Conservation (phyloP, 805 yeast species). For the Kregervanrija delftensis region DNA sequence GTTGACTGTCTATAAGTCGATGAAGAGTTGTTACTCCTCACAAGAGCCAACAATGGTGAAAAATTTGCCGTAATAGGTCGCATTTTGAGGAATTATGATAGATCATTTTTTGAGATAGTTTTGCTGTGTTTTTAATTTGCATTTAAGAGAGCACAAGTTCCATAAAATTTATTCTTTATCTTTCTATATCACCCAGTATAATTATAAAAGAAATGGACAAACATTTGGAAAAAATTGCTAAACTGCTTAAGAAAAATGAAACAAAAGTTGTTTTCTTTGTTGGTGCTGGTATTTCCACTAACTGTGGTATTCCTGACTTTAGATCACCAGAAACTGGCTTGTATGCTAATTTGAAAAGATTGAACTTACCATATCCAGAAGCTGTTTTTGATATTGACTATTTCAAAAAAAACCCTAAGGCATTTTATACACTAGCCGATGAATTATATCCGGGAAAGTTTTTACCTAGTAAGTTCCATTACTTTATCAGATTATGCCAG, state of each 20-base stretch:
- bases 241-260: conserved; percentile 17
- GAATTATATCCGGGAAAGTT: conserved; percentile 88
- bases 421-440: conserved; percentile 77
- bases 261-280: conserved; percentile 55
- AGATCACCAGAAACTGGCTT: conserved; percentile 86
- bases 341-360: conserved; percentile 67
- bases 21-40: too few relatives aligned
- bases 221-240: conserved; percentile 17
- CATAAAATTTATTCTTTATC: too few relatives aligned
- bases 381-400: conserved; percentile 91
- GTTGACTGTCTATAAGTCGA: too few relatives aligned
- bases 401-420: conserved; percentile 67
- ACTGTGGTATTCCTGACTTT: conserved; percentile 94
- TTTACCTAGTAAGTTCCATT: conserved; percentile 77
- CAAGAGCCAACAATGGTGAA: too few relatives aligned
- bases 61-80: too few relatives aligned
- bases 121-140: too few relatives aligned
- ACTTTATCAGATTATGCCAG: conserved; percentile 59
- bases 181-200: too few relatives aligned
- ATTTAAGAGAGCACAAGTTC: too few relatives aligned
- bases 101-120: too few relatives aligned
- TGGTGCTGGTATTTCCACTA: conserved; percentile 94
- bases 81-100: too few relatives aligned
- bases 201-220: conserved; percentile 14
- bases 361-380: conserved; percentile 85